Conservation (phyloP, 345 rosid genomes). For the Gossypium rotundifolium region DNA sequence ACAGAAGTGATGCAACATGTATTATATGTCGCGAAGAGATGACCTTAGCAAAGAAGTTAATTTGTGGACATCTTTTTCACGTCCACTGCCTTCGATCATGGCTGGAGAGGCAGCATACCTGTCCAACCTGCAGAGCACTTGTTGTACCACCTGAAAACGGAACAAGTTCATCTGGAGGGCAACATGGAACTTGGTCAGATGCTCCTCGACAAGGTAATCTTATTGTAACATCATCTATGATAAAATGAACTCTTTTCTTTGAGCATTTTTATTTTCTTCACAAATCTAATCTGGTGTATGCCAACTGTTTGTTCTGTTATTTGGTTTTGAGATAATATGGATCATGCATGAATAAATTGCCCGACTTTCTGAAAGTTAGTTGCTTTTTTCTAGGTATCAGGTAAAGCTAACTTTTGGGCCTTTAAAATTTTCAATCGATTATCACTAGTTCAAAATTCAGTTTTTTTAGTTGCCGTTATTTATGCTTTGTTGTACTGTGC, state of each 20-base stretch:
- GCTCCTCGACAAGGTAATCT: slow-evolving; percentile 46
- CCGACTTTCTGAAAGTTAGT: not conserved
- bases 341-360: slow-evolving; percentile 2
- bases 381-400: not conserved
- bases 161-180: slow-evolving; percentile 49
- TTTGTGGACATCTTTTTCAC: slow-evolving; percentile 94
- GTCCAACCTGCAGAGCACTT: slow-evolving; percentile 90
- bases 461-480: not conserved
- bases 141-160: slow-evolving; percentile 81
- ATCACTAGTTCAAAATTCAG: not conserved
- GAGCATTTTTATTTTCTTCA: not conserved
- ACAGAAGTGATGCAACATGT: slow-evolving; percentile 91
- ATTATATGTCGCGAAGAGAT: slow-evolving; percentile 98
- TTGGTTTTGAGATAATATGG: not conserved
- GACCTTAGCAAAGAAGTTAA: slow-evolving; percentile 83
- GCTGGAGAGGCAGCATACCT: slow-evolving; percentile 93
- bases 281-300: not conserved
- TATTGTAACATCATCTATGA: not conserved
- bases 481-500: not conserved
- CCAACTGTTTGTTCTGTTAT: not conserved
- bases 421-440: not conserved
- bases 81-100: slow-evolving; percentile 96
- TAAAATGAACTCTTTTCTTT: not conserved
- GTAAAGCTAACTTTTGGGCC: not conserved
- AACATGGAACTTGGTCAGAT: slow-evolving; percentile 46